Conservation (phyloP, 257 asterid species). For the Cynanchum wilfordii region DNA sequence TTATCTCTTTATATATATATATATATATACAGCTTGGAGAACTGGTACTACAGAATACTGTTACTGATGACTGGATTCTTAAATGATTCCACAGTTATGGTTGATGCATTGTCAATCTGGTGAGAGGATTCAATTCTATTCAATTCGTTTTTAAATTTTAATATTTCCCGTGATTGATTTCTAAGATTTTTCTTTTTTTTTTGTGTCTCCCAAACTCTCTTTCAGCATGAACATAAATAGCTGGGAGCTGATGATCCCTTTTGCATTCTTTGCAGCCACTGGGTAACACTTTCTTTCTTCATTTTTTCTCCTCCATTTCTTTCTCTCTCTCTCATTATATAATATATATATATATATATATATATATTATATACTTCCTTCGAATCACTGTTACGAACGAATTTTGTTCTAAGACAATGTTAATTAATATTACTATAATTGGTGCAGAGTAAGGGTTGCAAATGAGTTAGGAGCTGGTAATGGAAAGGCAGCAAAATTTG, state of each 20-base stretch:
- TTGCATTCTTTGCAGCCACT: constrained; percentile 50
- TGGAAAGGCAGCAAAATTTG: constrained; percentile 46
- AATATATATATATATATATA: no score
- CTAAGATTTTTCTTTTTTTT: no score
- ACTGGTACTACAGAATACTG: constrained; percentile 56
- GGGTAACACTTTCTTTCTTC: constrained; percentile 27
- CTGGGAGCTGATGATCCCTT: constrained; percentile 55
- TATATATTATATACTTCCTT: no score
- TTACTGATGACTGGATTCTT: constrained; percentile 46
- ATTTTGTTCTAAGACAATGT: no score
- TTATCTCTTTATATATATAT: constrained; percentile 3
- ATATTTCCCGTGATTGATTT: neutral
- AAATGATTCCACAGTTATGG: constrained; percentile 36
- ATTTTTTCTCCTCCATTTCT: neutral
- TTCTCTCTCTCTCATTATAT: no score
- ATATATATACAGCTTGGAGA: constrained; percentile 45
- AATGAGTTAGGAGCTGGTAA: constrained; percentile 58
- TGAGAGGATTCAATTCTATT: constrained; percentile 3
- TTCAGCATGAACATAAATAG: constrained; percentile 47
- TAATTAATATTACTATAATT: neutral
- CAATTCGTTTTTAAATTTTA: neutral
- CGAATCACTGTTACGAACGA: no score
- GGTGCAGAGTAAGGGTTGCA: constrained; percentile 49
- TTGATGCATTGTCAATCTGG: constrained; percentile 57
- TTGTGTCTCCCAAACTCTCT: neutral